Conservation (phyloP, 2,329 filamentous ascomycete genomes). For the Fusarium sp. region DNA sequence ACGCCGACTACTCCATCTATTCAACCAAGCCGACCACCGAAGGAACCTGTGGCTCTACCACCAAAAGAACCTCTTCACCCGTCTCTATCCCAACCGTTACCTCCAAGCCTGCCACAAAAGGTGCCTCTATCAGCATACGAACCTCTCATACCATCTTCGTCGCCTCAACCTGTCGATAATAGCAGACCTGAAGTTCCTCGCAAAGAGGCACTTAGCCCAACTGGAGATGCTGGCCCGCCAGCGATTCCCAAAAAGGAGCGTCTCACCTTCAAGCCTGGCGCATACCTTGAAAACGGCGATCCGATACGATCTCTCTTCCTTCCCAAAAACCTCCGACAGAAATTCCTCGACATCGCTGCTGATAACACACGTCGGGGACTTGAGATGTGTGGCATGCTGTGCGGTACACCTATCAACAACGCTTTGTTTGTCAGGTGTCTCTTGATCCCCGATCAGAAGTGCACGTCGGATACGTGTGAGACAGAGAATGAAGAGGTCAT, state of each 20-base stretch:
- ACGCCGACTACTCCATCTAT: slow-evolving; percentile 31
- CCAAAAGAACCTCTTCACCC: slow-evolving; percentile 41
- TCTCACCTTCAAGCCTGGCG: slow-evolving; percentile 78
- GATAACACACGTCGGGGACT: slow-evolving; percentile 84
- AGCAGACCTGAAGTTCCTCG: slow-evolving; percentile 45
- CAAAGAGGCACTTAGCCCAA: slow-evolving; percentile 41
- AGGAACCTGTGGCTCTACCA: slow-evolving; percentile 39
- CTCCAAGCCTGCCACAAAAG: slow-evolving; percentile 47
- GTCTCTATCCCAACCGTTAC: slow-evolving; percentile 5
- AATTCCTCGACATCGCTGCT: slow-evolving; percentile 79
- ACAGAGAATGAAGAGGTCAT: slow-evolving; percentile 86
- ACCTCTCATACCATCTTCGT: slow-evolving; percentile 36
- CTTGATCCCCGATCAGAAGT: slow-evolving; percentile 89
- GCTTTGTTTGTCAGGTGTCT: slow-evolving; percentile 91
- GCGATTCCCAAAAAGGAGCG: slow-evolving; percentile 61
- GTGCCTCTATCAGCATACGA: slow-evolving; percentile 41
- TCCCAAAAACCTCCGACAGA: slow-evolving; percentile 76
- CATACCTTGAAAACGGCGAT: slow-evolving; percentile 88
- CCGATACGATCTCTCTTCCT: slow-evolving; percentile 90
- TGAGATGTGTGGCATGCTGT: slow-evolving; percentile 95
- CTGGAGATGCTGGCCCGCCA: slow-evolving; percentile 32
- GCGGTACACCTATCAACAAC: slow-evolving; percentile 90
- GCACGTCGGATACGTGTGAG: slow-evolving; percentile 93
- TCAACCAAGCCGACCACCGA: slow-evolving; percentile 51
- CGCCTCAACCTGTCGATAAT: slow-evolving; percentile 13